These are phyloP conservation scores for Cytospora piceae DNA, from an alignment of 2,329 filamentous ascomycete genomes.

Conservation along the genomic window DNA sequence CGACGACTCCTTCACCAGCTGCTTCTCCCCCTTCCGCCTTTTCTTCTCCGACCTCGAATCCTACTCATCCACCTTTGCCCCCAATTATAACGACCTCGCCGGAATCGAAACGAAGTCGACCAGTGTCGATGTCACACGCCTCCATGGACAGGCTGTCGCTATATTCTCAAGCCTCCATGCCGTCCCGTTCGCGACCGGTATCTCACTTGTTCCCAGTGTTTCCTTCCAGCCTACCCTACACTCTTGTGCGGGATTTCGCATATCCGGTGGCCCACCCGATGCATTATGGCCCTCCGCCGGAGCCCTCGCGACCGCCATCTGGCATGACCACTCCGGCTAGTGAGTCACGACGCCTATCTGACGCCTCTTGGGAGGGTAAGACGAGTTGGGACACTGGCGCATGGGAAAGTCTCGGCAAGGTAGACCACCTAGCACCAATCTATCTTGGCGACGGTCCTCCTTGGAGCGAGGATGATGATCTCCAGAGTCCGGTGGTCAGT, in stretches of 20 bases:
- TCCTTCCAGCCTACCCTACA: constrained; percentile 83
- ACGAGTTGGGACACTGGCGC: constrained; percentile 57
- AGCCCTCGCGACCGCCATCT: constrained; percentile 70
- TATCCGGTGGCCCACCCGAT: constrained; percentile 82
- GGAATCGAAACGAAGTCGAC: constrained; percentile 62
- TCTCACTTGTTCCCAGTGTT: constrained; percentile 84
- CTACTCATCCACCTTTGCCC: constrained; percentile 58
- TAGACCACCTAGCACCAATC: constrained; percentile 77
- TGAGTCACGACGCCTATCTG: constrained; percentile 79
- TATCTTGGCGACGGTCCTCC: constrained; percentile 87
- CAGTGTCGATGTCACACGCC: constrained; percentile 67
- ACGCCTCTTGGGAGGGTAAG: constrained; percentile 78
- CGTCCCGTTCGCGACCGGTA: constrained; percentile 73
- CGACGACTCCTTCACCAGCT: constrained; percentile 58
- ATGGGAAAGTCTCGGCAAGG: constrained; percentile 62
- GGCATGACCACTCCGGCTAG: constrained; percentile 84
- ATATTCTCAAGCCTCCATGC: constrained; percentile 74
- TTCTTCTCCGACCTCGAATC: constrained; percentile 49
- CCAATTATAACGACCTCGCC: constrained; percentile 60
- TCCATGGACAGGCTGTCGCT: constrained; percentile 82
- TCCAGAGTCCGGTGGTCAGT: constrained; percentile 87
- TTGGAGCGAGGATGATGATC: constrained; percentile 93
- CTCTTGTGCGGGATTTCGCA: constrained; percentile 94
- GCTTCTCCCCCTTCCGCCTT: constrained; percentile 54
- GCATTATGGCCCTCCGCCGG: constrained; percentile 90